Percentiles rank a stretch among this genome's conserved stretches.
Conservation (phyloP, 83 land plant genomes). For the Larix sibirica region DNA sequence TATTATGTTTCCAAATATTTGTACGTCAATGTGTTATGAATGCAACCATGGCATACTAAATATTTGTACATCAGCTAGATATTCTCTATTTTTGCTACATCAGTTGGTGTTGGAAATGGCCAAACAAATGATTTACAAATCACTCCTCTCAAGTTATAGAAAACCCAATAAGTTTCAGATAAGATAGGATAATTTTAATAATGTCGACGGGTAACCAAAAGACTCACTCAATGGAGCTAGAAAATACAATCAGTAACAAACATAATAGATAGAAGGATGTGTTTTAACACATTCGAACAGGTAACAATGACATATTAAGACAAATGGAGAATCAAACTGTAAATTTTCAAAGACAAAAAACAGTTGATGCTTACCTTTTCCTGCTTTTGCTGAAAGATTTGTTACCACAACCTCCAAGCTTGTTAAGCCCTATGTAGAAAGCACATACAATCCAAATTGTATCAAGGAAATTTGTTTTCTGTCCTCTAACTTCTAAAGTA, state of each 20-base stretch:
- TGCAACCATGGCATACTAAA: too few relatives aligned
- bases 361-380: constrained; percentile 72
- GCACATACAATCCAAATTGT: neutral
- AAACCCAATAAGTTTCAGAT: neutral
- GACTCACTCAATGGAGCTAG: too few relatives aligned
- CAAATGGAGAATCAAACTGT: neutral
- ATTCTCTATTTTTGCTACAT: too few relatives aligned
- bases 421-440: constrained; percentile 56
- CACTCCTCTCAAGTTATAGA: neutral
- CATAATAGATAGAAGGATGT: too few relatives aligned
- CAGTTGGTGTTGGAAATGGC: too few relatives aligned
- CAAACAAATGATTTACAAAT: neutral
- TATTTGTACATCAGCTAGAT: too few relatives aligned
- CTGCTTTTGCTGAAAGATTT: constrained; percentile 90
- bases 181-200: neutral
- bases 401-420: constrained; percentile 88
- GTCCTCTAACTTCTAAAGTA: too few relatives aligned
- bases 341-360: neutral
- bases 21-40: too few relatives aligned
- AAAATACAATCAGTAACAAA: too few relatives aligned
- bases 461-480: neutral
- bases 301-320: neutral
- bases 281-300: constrained; percentile 2
- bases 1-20: neutral
- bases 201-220: too few relatives aligned